Conservation (phyloP, 768 basidiomycete genomes). For the Tricholoma sp. region DNA sequence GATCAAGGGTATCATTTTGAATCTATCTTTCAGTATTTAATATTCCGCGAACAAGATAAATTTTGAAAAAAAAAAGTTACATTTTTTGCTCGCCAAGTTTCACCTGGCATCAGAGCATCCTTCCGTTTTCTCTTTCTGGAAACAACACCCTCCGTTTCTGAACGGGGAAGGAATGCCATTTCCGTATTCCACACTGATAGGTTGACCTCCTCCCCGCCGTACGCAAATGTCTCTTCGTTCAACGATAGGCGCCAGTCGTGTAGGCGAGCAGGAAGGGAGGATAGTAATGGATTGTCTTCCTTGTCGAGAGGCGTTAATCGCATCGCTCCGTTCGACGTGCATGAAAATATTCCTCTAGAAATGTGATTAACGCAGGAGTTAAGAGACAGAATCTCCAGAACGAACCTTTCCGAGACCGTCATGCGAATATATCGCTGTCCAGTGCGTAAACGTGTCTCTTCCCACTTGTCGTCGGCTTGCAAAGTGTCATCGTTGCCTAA, state of each 20-base stretch:
- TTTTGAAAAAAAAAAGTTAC: conserved; percentile 29
- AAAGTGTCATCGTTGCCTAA: conserved; percentile 39
- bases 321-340: conserved; percentile 73
- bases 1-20: conserved; percentile 66
- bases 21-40: conserved; percentile 29
- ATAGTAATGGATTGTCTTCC: conserved; percentile 19
- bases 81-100: conserved; percentile 84
- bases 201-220: conserved; percentile 85
- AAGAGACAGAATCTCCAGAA: conserved; percentile 1
- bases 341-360: conserved; percentile 53
- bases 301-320: conserved; percentile 38
- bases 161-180: conserved; percentile 36
- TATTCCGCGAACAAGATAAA: background rate
- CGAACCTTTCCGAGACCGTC: conserved; percentile 44
- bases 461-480: conserved; percentile 48
- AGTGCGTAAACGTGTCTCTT: conserved; percentile 51
- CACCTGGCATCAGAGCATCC: conserved; percentile 58
- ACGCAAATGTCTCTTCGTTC: conserved; percentile 56
- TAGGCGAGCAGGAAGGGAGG: conserved; percentile 64
- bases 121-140: conserved; percentile 56
- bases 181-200: conserved; percentile 77
- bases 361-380: background rate
- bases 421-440: conserved; percentile 62
- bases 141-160: conserved; percentile 14
- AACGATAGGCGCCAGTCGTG: conserved; percentile 58